phyloP scores from a whole-genome alignment of 208 protist genomes.

The Leishmania turanica region DNA sequence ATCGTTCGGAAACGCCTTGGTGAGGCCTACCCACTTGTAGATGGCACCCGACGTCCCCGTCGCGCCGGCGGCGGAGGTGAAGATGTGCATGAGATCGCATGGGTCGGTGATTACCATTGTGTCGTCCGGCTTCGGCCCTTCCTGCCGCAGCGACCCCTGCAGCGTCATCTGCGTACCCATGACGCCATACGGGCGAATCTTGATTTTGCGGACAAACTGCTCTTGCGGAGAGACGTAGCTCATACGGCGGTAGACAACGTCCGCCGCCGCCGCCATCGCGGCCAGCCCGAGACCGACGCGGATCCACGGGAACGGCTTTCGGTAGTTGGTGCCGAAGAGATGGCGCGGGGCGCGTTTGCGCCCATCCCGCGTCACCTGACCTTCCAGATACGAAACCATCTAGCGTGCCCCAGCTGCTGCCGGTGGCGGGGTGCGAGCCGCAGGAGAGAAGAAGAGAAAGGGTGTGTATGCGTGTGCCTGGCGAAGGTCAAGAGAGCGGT shows the following conservation, averaged over 20 bases:
- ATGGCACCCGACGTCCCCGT: conserved; percentile 80
- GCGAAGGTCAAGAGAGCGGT: conserved; percentile 1
- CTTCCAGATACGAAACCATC: conserved; percentile 44
- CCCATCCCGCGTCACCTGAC: conserved; percentile 60
- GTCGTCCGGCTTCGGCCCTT: conserved; percentile 62
- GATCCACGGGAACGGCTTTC: conserved; percentile 75
- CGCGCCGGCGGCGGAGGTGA: conserved; percentile 54
- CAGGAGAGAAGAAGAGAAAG: not conserved
- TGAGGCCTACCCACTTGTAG: conserved; percentile 83
- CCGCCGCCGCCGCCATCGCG: conserved; percentile 35
- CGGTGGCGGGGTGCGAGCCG: not conserved
- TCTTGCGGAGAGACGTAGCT: conserved; percentile 65
- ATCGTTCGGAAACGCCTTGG: conserved; percentile 66
- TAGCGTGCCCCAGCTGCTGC: not conserved
- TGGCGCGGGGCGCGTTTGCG: conserved; percentile 71
- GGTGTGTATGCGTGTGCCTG: not conserved
- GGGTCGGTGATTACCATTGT: conserved; percentile 70
- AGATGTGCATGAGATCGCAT: conserved; percentile 67
- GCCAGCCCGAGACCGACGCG: conserved; percentile 52
- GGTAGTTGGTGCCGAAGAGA: conserved; percentile 68
- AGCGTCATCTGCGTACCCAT: conserved; percentile 84
- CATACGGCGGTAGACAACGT: conserved; percentile 53
- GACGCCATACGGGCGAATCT: conserved; percentile 80
- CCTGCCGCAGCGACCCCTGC: conserved; percentile 54
- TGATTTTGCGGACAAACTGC: conserved; percentile 78